A percentile compares a stretch with the other conserved stretches of the same genome.
phyloP scores from a whole-genome alignment of 331 rosid genomes.

The Telfairia occidentalis region DNA sequence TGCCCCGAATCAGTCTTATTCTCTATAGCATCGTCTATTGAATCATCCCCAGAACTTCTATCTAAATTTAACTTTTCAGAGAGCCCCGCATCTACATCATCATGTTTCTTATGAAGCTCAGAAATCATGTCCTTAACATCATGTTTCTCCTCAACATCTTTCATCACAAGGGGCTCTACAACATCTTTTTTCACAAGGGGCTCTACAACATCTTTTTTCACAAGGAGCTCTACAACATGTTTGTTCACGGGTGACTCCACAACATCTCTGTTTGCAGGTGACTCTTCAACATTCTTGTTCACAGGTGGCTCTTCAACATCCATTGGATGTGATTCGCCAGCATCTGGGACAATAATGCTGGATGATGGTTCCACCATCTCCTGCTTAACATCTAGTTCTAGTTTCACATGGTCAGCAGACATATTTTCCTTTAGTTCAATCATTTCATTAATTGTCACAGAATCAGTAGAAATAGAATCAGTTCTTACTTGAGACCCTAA shows the following conservation, averaged over 20 bases:
- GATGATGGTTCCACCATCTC: slow-evolving; percentile 99
- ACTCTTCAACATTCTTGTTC: slow-evolving; percentile 10
- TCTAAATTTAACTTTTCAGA: slow-evolving; percentile 86
- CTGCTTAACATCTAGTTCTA: slow-evolving; percentile 91
- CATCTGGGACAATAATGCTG: slow-evolving; percentile 55
- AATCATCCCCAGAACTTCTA: slow-evolving; percentile 99
- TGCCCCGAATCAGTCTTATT: slow-evolving; percentile 64
- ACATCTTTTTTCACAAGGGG: slow-evolving; percentile 18
- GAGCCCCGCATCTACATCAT: slow-evolving; percentile 54
- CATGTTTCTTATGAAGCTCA: slow-evolving; percentile 36
- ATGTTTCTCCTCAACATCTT: slow-evolving; percentile 30
- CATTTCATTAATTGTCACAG: slow-evolving; percentile 95
- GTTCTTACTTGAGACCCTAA: slow-evolving; percentile 90
- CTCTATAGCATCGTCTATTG: slow-evolving; percentile 90
- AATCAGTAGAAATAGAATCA: slow-evolving; percentile 99
- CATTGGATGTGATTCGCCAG: slow-evolving; percentile 57
- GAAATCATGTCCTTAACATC: slow-evolving; percentile 24
- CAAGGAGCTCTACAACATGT: slow-evolving; percentile 1
- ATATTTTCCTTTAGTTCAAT: slow-evolving; percentile 96
- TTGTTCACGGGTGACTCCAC: background rate
- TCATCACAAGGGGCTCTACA: slow-evolving; percentile 27
- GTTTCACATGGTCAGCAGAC: slow-evolving; percentile 95
- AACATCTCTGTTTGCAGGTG: slow-evolving; percentile 11
- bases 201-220: slow-evolving; percentile 14
- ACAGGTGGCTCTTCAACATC: slow-evolving; percentile 46